Conservation (phyloP, 106 monocot genomes). For the Dendrobium huoshanense region DNA sequence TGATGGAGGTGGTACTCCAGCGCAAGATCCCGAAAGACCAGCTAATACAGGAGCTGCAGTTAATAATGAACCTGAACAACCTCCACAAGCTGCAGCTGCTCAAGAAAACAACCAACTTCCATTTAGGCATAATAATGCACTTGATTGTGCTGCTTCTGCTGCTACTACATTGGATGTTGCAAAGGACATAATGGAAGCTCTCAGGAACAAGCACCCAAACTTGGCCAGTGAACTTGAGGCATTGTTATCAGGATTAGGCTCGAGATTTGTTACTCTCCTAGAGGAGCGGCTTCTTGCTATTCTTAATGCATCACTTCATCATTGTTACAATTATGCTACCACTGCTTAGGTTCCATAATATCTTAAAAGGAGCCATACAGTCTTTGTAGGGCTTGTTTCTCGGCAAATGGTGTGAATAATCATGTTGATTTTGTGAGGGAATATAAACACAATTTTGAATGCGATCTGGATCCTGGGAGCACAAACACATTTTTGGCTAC, state of each 20-base stretch:
- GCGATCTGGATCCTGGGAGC: no score
- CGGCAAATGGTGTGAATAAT: no score
- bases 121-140: slow-evolving; percentile 44
- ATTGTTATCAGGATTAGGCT: not conserved
- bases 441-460: no score
- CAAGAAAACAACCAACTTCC: slow-evolving; percentile 32
- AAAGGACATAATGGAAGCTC: slow-evolving; percentile 97
- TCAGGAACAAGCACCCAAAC: slow-evolving; percentile 89
- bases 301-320: no score
- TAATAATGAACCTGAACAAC: slow-evolving; percentile 28
- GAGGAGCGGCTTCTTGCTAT: no score
- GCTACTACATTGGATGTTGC: slow-evolving; percentile 94
- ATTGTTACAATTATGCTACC: no score
- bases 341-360: no score
- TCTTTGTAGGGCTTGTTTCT: no score
- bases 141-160: slow-evolving; percentile 76
- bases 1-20: slow-evolving; percentile 66
- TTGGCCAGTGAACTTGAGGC: slow-evolving; percentile 97
- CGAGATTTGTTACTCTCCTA: no score
- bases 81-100: slow-evolving; percentile 16
- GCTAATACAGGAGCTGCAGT: slow-evolving; percentile 35
- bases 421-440: no score
- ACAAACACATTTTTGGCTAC: no score
- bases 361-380: no score
- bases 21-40: slow-evolving; percentile 62